phyloP scores from a whole-genome alignment of 2,329 filamentous ascomycete species.

The Microcyclospora tardicrescens region DNA sequence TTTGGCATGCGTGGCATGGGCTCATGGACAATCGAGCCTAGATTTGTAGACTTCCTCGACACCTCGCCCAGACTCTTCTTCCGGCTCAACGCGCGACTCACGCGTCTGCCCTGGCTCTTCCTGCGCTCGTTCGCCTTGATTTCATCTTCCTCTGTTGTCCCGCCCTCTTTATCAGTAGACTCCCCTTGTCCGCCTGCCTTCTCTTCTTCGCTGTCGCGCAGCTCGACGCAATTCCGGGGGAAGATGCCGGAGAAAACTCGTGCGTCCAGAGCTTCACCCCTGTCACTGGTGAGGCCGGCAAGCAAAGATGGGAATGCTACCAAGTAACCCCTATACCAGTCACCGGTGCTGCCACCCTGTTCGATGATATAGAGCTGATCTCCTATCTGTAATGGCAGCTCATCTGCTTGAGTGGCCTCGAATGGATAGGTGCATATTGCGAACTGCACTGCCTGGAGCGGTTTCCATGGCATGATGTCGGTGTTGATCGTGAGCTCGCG shows the following conservation, averaged over 20 bases:
- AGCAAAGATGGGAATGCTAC: constrained; percentile 88
- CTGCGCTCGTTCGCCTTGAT: constrained; percentile 9
- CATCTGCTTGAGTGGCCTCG: constrained; percentile 69
- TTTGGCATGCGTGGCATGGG: constrained; percentile 46
- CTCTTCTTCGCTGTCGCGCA: constrained; percentile 63
- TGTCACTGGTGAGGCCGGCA: constrained; percentile 77
- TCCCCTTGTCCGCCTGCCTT: constrained; percentile 29
- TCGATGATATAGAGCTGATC: constrained; percentile 99
- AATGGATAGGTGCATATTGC: constrained; percentile 95
- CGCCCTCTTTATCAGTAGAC: constrained; percentile 6
- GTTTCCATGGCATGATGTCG: constrained; percentile 76
- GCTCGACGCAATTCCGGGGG: constrained; percentile 83
- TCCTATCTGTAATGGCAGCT: constrained; percentile 91
- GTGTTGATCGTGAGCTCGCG: no score
- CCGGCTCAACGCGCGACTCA: constrained; percentile 19
- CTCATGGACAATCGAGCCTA: constrained; percentile 4
- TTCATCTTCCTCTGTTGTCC: constrained; percentile 3
- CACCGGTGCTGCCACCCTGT: constrained; percentile 69
- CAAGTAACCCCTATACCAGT: constrained; percentile 92
- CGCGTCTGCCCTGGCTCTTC: constrained; percentile 19
- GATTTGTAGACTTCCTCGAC: constrained; percentile 10
- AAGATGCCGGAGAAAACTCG: constrained; percentile 98
- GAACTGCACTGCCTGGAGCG: constrained; percentile 92
- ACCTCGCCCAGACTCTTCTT: constrained; percentile 15
- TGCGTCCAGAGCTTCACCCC: constrained; percentile 86